Base-by-base conservation (phyloP, 2,329 filamentous ascomycete genomes). In the Colletotrichum ledebouriae region DNA sequence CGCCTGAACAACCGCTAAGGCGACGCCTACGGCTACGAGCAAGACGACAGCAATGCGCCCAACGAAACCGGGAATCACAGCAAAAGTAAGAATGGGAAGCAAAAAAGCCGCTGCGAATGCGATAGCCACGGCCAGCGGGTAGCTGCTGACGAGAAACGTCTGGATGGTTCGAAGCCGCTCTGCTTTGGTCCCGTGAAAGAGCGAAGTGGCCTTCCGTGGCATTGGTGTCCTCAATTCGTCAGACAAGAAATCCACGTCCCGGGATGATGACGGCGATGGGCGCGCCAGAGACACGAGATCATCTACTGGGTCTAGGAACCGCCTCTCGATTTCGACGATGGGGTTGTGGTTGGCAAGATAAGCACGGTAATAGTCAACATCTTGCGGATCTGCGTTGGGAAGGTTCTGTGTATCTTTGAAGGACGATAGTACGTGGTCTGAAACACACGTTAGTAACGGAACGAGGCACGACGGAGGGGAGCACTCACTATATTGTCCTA, bases 401-500 rank as follows among this genome's bases (percentile, higher is more conserved):
- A 89, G 80, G 17, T 79, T 78, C 70, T 86, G 86, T 0, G 84
- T 82, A 60, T 83, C 79, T 70, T 82, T 82, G 74, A 87, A 92
- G 0, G 89, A 87, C 1, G 85, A 77, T 57, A 93, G 78, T 1
- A 88, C 85, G 72, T 88, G 85, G 70, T 89, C 87, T 89, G 61
- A 6, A 15, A 5, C 25, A 42, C 2, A 56, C 66, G 65, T 73
- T 58, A 73, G 7, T 41, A 7, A 12, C 13, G 44, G 29, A 5
- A 42, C n/a, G 29, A 11, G 2, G n/a, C 5, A 12, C 12, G 6
- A 33, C 9, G 13, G 55, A 37, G 4, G 2, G 39, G 11, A 71
- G 63, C 59, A 65, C 86, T 77, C 78, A 91, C 89, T 90, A 75
- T 93, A 93, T 73, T 92, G 89, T 37, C 85, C 84, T 9, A 92